phyloP scores from a whole-genome alignment of 73 alveolate species.

The Paramecium pentaurelia region DNA sequence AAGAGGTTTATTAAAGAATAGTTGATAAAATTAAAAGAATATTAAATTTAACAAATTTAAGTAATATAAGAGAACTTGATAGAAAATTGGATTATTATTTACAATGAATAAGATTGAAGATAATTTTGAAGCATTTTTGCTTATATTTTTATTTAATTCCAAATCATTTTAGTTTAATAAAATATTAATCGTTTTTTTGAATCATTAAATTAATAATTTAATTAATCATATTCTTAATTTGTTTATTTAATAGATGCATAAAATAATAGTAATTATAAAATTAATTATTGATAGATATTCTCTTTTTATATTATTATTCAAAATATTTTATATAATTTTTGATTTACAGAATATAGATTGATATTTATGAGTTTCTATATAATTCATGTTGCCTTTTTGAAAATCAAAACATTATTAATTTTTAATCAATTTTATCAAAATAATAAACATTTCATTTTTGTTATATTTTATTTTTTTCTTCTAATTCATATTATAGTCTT shows the following conservation, averaged over 20 bases:
- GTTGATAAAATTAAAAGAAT: slow-evolving; percentile 7
- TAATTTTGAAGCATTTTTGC: slow-evolving; percentile 8
- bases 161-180: neutral
- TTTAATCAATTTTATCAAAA: neutral
- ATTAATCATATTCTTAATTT: no score
- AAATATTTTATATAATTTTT: no score
- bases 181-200: neutral
- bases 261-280: no score
- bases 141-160: neutral
- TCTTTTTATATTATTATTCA: no score
- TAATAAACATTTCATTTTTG: neutral
- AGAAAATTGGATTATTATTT: neutral
- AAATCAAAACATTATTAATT: neutral
- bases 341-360: neutral
- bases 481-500: neutral
- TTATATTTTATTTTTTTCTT: neutral
- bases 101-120: neutral
- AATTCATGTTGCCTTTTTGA: neutral
- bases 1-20: neutral
- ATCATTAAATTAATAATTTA: no score
- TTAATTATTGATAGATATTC: no score
- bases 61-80: neutral
- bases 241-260: no score
- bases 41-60: neutral
- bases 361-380: neutral